Evolutionary conservation across 73 alveolate genomes (phyloP).

Genomic region (Diophrys appendiculata): DNA sequence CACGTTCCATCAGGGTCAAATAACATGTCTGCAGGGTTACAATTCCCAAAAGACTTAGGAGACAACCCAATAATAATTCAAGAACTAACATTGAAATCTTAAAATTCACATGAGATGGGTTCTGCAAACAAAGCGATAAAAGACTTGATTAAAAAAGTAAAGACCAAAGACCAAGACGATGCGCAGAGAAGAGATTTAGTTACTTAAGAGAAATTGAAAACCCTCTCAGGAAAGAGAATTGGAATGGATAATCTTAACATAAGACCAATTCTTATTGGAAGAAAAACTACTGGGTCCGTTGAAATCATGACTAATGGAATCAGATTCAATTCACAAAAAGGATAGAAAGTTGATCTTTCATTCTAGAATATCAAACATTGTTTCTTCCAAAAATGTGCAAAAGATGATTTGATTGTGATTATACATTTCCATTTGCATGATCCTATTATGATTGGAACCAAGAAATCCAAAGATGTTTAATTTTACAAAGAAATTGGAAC

Average conservation of each 20-base stretch:
- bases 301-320: slow-evolving; percentile 94
- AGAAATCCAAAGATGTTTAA: slow-evolving; percentile 85
- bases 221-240: slow-evolving; percentile 67
- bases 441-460: slow-evolving; percentile 85
- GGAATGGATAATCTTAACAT: slow-evolving; percentile 77
- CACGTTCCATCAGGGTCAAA: background rate
- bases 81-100: slow-evolving; percentile 83
- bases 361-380: slow-evolving; percentile 91
- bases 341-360: slow-evolving; percentile 85
- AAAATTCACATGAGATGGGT: slow-evolving; percentile 48
- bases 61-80: slow-evolving; percentile 64
- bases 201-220: background rate
- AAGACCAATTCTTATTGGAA: slow-evolving; percentile 83
- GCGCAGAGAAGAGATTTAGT: background rate
- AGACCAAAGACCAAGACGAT: background rate
- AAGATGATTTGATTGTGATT: slow-evolving; percentile 87
- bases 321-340: slow-evolving; percentile 81
- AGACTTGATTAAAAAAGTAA: slow-evolving; percentile 60
- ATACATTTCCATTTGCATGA: slow-evolving; percentile 90
- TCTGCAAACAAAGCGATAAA: slow-evolving; percentile 67
- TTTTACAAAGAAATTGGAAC: slow-evolving; percentile 92
- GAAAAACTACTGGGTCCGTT: slow-evolving; percentile 84
- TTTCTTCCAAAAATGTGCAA: slow-evolving; percentile 89
- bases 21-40: background rate
- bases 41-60: background rate